Evolutionary conservation across 495 filamentous ascomycete species (phyloP).

Genomic region (Hypomontagnella monticulosa): DNA sequence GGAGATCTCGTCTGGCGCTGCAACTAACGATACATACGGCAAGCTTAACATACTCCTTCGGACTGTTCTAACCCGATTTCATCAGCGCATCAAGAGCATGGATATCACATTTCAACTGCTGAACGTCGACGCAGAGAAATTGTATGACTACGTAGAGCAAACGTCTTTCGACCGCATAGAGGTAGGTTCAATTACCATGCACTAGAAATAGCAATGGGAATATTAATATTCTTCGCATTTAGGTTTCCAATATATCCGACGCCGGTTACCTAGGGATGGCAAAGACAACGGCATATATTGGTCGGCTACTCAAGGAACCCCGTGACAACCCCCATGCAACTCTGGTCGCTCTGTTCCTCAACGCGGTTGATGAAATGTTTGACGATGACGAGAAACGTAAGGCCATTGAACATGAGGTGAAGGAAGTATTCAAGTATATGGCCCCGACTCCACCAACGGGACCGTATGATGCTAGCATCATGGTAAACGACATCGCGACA

Average conservation of each 20-base stretch:
- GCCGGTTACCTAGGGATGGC: slow-evolving; percentile 32
- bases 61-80: slow-evolving; percentile 28
- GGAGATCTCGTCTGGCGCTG: slow-evolving; percentile 4
- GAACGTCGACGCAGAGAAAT: slow-evolving; percentile 19
- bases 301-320: slow-evolving; percentile 30
- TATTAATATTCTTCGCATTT: neutral
- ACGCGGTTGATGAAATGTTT: slow-evolving; percentile 40
- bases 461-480: slow-evolving; percentile 19
- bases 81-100: slow-evolving; percentile 9
- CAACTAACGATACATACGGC: slow-evolving; percentile 47
- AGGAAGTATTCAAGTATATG: slow-evolving; percentile 11
- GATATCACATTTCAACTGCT: slow-evolving; percentile 18
- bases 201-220: too few species aligned
- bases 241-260: slow-evolving; percentile 37
- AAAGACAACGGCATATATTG: slow-evolving; percentile 11
- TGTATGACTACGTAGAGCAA: slow-evolving; percentile 9
- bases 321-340: slow-evolving; percentile 39
- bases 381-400: slow-evolving; percentile 17
- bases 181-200: slow-evolving; percentile 8
- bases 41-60: slow-evolving; percentile 42
- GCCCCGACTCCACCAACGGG: neutral
- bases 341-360: slow-evolving; percentile 42
- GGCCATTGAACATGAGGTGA: slow-evolving; percentile 5
- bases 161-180: slow-evolving; percentile 32
- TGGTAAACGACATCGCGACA: slow-evolving; percentile 6